Base-by-base conservation (phyloP, 192 early-diverging fungal genomes). In the Chytriomyces hyalinus region DNA sequence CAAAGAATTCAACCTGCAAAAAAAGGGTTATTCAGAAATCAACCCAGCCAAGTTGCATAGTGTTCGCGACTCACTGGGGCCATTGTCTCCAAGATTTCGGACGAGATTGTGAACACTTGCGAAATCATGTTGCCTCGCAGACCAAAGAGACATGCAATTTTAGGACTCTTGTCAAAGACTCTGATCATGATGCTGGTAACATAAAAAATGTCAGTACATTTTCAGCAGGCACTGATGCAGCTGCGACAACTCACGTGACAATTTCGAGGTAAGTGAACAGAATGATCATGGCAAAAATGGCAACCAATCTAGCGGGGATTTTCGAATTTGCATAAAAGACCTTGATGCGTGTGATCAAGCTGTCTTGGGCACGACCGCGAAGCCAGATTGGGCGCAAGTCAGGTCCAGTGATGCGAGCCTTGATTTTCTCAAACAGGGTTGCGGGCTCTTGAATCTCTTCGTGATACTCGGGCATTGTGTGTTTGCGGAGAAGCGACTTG, bases 321-420 rank as follows among this genome's bases (percentile, higher is more conserved):
- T 36, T 36, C 36, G 36, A 36, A 2, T 36, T 36, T 36, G 36
- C 36, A 2, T 36, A 36, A 36, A 36, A 20, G 11, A 17, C 24
- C 67, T 48, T 69, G 15, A 17, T 36, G 45, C 36, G 44, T 5
- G 44, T 49, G 17, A 17, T n/a, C 57, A 17, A 60, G 17, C 17
- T 17, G 17, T 17, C 57, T 22, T 17, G 17, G 17, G 22, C 17
- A 9, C 67, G 26, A 17, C 67, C 67, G n/a, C 67, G 11, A 11
- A 69, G 15, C 67, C 67, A 69, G 13, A 69, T 69, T 13, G 67
- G 67, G 15, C 67, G 26, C n/a, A 15, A 49, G 45, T 69, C 67
- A 36, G 36, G 36, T 36, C 36, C 36, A 36, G 36, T 36, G 36
- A 36, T 36, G 36, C 36, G 36, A 36, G 36, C 36, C 36, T 36